These are phyloP conservation scores for Tagetes patula DNA, from an alignment of 129 eudicot genomes.

Conservation along the genomic window DNA sequence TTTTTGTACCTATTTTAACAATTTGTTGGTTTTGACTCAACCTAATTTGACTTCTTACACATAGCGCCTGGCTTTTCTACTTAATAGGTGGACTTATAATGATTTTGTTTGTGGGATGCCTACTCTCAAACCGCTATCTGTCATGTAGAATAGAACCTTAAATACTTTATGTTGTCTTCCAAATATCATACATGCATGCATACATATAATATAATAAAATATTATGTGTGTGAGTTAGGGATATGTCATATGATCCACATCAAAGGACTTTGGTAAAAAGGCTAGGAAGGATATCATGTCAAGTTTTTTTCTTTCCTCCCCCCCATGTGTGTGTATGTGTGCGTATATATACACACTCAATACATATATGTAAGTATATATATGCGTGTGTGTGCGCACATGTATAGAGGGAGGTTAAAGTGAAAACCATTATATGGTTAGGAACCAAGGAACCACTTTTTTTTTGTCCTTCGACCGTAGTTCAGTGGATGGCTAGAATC, in stretches of 20 bases:
- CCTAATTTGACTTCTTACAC: conserved; percentile 1
- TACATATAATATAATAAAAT: neutral
- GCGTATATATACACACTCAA: too few relatives aligned
- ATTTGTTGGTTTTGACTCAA: neutral
- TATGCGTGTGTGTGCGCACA: too few relatives aligned
- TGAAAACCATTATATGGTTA: neutral
- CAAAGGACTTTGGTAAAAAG: neutral
- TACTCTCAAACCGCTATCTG: neutral
- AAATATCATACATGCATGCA: conserved; percentile 17
- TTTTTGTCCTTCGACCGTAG: neutral
- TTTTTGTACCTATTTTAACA: neutral
- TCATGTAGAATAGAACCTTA: neutral
- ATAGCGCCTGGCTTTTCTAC: neutral
- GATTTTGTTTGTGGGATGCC: conserved; percentile 10
- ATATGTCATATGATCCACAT: too few relatives aligned
- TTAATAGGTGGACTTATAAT: neutral
- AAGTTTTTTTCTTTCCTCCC: neutral
- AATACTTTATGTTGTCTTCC: neutral
- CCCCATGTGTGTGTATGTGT: neutral
- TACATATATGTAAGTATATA: too few relatives aligned
- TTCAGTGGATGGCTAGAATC: neutral
- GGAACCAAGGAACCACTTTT: neutral
- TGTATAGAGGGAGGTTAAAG: neutral
- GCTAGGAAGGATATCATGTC: neutral
- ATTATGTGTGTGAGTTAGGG: too few relatives aligned